Conservation (phyloP, 768 basidiomycete species). For the Leccinum olivaceopallidum region DNA sequence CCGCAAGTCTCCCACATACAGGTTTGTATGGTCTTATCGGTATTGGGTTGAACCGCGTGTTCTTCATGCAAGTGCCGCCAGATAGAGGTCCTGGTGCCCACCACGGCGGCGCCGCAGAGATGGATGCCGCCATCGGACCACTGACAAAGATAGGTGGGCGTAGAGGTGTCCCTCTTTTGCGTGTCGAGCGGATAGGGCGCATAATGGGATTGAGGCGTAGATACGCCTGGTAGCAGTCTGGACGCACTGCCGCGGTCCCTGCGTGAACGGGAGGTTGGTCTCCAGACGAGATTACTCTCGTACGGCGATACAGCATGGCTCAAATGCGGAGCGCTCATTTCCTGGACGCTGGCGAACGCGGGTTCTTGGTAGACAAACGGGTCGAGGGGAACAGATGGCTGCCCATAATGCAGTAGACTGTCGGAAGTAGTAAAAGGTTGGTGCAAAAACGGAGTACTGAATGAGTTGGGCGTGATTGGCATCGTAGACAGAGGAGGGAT, state of each 20-base stretch:
- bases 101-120: constrained; percentile 2
- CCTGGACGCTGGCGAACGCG: background rate
- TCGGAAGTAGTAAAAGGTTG: background rate
- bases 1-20: constrained; percentile 23
- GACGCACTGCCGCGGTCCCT: background rate
- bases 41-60: constrained; percentile 12
- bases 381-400: background rate
- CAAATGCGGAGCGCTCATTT: no score
- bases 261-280: background rate
- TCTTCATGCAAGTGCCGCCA: constrained; percentile 8
- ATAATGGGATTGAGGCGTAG: background rate
- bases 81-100: constrained; percentile 13
- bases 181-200: constrained; percentile 9
- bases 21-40: constrained; percentile 5
- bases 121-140: constrained; percentile 8
- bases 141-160: constrained; percentile 4
- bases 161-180: background rate
- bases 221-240: background rate
- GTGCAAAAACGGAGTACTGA: background rate
- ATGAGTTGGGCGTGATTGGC: background rate
- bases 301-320: background rate
- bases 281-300: background rate
- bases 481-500: background rate
- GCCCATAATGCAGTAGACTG: background rate
- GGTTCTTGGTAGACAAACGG: background rate